Conservation (phyloP, 1,284 basidiomycete genomes). For the Phylloporus gajari region DNA sequence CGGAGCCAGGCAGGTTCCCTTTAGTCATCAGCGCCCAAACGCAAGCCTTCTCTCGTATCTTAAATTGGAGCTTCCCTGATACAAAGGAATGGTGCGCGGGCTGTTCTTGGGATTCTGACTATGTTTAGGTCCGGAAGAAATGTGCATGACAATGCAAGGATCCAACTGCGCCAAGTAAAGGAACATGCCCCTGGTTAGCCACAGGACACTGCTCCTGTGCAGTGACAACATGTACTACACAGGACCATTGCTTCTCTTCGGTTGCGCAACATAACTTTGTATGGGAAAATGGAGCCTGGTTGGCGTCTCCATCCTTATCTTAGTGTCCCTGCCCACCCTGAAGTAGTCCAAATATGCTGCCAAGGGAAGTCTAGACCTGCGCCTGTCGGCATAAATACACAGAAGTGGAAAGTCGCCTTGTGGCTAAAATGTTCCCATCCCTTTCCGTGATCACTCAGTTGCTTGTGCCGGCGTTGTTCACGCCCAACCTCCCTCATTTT, state of each 20-base stretch:
- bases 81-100: no score
- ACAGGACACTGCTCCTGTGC: background rate
- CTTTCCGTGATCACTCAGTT: slow-evolving; percentile 31
- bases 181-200: background rate
- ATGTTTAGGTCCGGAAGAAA: background rate
- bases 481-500: slow-evolving; percentile 36
- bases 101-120: no score
- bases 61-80: no score
- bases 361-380: background rate
- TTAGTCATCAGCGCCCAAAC: background rate
- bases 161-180: background rate
- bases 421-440: slow-evolving; percentile 33
- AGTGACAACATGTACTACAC: background rate
- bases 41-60: no score
- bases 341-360: background rate
- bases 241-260: background rate
- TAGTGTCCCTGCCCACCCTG: background rate
- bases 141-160: background rate
- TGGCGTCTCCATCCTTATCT: background rate
- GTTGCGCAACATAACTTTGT: background rate
- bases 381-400: slow-evolving; percentile 28
- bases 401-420: background rate
- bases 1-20: background rate
- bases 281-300: background rate
- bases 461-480: slow-evolving; percentile 25